Conservation (phyloP, 495 filamentous ascomycete genomes). For the Aspergillus affinis region DNA sequence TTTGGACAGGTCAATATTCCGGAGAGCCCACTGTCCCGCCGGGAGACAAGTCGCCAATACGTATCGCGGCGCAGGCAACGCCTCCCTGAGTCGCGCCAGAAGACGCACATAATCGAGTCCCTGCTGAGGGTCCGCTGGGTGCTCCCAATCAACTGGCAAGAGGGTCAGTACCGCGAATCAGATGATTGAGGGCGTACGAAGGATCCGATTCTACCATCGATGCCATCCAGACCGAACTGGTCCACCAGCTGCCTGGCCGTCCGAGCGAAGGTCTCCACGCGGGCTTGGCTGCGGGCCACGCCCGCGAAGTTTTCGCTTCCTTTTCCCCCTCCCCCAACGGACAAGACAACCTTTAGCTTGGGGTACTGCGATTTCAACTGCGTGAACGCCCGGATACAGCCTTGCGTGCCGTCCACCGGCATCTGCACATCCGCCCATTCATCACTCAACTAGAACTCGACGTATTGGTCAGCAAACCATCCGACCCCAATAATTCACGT, state of each 20-base stretch:
- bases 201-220: conserved; percentile 64
- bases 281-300: conserved; percentile 61
- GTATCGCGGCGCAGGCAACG: conserved; percentile 72
- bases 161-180: conserved; percentile 1
- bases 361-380: conserved; percentile 71
- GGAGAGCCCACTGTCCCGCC: conserved; percentile 70
- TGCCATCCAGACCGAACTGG: conserved; percentile 76
- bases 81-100: conserved; percentile 64
- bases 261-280: conserved; percentile 68
- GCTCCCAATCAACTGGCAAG: conserved; percentile 82
- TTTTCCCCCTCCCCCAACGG: conserved; percentile 79
- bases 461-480: conserved; percentile 21
- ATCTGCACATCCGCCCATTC: conserved; percentile 82
- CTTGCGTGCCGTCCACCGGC: conserved; percentile 73
- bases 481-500: conserved; percentile 4
- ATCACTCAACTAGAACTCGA: conserved; percentile 68
- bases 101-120: conserved; percentile 73
- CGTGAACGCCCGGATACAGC: conserved; percentile 73
- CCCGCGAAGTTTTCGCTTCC: conserved; percentile 76
- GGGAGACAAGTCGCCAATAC: conserved; percentile 79
- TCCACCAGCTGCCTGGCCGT: conserved; percentile 72
- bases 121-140: conserved; percentile 67
- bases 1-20: conserved; percentile 69
- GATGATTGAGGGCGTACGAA: neutral
- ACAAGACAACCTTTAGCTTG: conserved; percentile 78